Conservation (phyloP, 164 flowering plant species). For the Annona squamosa region DNA sequence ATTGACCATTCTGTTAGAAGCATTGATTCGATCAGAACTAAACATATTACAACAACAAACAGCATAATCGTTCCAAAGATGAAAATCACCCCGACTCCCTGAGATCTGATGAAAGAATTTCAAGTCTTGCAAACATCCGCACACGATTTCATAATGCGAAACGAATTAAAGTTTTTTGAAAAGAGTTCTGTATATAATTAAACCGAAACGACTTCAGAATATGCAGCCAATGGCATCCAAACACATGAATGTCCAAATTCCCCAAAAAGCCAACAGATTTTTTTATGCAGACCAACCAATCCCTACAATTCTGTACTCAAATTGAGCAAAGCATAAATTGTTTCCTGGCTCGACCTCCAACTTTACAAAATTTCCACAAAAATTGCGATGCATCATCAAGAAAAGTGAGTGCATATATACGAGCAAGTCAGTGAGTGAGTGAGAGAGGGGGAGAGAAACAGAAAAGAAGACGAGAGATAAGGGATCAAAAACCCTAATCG, state of each 20-base stretch:
- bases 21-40: not conserved
- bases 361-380: too few species aligned
- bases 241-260: not conserved
- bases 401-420: too few species aligned
- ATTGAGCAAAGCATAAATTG: too few species aligned
- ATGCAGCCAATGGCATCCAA: not conserved
- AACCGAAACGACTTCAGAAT: not conserved
- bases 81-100: not conserved
- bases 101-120: not conserved
- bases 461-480: not conserved
- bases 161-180: too few species aligned
- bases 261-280: not conserved
- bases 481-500: not conserved
- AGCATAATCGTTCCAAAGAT: not conserved
- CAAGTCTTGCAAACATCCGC: not conserved
- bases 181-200: not conserved
- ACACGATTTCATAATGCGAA: not conserved
- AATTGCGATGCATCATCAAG: too few species aligned
- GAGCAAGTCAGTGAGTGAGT: too few species aligned
- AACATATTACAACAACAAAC: not conserved
- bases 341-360: too few species aligned
- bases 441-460: not conserved
- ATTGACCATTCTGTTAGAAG: not conserved
- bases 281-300: too few species aligned
- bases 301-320: too few species aligned